Conservation (phyloP, 2,329 filamentous ascomycete genomes). For the Graphiopsis chlorocephala region DNA sequence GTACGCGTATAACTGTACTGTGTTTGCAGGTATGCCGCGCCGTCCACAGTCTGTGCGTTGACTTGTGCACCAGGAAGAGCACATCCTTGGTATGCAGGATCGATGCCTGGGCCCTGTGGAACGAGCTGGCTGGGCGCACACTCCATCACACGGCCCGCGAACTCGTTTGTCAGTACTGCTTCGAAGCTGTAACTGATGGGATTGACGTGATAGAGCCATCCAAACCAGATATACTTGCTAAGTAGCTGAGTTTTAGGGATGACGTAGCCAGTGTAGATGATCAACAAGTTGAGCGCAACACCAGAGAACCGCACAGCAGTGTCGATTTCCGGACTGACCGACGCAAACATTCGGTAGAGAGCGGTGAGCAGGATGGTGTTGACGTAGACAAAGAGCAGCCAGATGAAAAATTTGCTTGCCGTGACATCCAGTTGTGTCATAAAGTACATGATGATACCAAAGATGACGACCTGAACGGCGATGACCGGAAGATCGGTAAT, state of each 20-base stretch:
- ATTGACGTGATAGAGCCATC: conserved; percentile 56
- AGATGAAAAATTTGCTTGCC: conserved; percentile 64
- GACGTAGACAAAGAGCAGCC: conserved; percentile 62
- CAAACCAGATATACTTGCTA: conserved; percentile 62
- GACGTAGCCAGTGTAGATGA: conserved; percentile 66
- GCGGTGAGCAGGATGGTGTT: conserved; percentile 61
- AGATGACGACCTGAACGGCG: conserved; percentile 57
- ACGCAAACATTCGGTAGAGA: conserved; percentile 65
- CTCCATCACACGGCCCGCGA: conserved; percentile 54
- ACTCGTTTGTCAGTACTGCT: conserved; percentile 66
- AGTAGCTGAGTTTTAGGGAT: conserved; percentile 63
- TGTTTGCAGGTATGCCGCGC: conserved; percentile 53
- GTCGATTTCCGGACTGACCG: conserved; percentile 62
- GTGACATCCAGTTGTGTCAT: conserved; percentile 58
- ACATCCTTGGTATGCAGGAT: conserved; percentile 61
- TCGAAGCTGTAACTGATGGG: conserved; percentile 63
- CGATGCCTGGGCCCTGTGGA: conserved; percentile 56
- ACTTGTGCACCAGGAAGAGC: conserved; percentile 56
- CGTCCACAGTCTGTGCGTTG: conserved; percentile 51
- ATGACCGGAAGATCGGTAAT: conserved; percentile 63
- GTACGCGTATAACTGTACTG: conserved; percentile 57
- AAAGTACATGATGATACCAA: conserved; percentile 65
- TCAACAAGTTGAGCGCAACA: conserved; percentile 59
- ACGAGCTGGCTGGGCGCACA: conserved; percentile 60
- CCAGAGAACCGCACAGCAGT: conserved; percentile 65